Conservation (phyloP, 805 yeast genomes). For the Pichia scutulata region DNA sequence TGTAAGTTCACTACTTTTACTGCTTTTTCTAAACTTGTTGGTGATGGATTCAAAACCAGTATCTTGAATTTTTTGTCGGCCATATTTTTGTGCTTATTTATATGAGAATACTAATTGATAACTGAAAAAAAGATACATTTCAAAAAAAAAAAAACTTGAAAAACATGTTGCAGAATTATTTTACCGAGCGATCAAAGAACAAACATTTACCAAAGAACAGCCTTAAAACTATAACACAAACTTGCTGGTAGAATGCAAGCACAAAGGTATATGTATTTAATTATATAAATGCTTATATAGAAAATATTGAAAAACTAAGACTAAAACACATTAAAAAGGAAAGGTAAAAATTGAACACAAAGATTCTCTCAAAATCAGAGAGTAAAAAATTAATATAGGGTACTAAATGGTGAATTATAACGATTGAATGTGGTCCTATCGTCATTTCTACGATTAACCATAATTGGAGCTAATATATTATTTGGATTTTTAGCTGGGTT, state of each 20-base stretch:
- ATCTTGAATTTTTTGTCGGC: constrained; percentile 9
- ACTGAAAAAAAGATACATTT: too few species aligned
- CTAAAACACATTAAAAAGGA: not conserved
- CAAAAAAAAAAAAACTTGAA: too few species aligned
- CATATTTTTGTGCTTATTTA: not conserved
- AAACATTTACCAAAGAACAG: too few species aligned
- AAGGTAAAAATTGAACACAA: not conserved
- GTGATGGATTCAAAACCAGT: constrained; percentile 39
- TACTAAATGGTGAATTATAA: constrained; percentile 30
- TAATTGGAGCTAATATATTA: constrained; percentile 28
- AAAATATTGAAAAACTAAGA: not conserved
- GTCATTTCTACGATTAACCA: constrained; percentile 19
- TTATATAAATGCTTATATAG: not conserved
- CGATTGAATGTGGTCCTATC: constrained; percentile 17
- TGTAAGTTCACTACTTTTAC: constrained; percentile 40
- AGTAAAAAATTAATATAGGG: constrained; percentile 21
- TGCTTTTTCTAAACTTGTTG: constrained; percentile 35
- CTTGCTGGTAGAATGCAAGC: not conserved
- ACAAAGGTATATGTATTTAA: not conserved
- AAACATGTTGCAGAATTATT: not conserved
- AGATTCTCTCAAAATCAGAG: not conserved
- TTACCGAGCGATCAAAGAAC: not conserved
- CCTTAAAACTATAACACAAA: not conserved
- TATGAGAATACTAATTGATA: not conserved
- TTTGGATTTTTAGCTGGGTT: constrained; percentile 43